A percentile compares a stretch with the other conserved stretches of the same genome.
These are phyloP conservation scores for Lentinula detonsa DNA, from an alignment of 768 basidiomycete genomes.

Conservation along the genomic window DNA sequence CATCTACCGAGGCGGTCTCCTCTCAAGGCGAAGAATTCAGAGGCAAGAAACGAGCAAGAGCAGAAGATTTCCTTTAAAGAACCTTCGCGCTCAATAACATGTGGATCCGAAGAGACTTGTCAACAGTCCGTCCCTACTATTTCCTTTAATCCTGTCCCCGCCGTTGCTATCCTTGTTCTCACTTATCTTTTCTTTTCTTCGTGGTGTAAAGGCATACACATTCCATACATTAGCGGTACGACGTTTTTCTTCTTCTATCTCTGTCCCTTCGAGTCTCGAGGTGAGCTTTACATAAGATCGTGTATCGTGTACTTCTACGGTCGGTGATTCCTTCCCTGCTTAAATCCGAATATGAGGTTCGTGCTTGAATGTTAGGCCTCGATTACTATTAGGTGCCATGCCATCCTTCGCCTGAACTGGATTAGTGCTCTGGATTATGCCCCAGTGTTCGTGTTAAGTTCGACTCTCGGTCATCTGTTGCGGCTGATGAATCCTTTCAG, in stretches of 20 bases:
- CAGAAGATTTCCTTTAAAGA: slow-evolving; percentile 75
- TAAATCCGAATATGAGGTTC: background rate
- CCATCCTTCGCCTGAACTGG: background rate
- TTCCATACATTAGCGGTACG: slow-evolving; percentile 1
- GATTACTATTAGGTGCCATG: background rate
- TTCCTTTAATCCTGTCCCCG: background rate
- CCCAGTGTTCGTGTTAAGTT: slow-evolving; percentile 1
- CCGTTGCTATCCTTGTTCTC: slow-evolving; percentile 1
- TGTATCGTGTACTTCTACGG: slow-evolving; percentile 7
- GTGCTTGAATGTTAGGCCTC: slow-evolving; percentile 2
- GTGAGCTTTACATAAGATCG: slow-evolving; percentile 5
- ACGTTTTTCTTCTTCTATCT: background rate
- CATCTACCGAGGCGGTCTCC: slow-evolving; percentile 27
- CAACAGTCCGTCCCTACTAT: slow-evolving; percentile 8
- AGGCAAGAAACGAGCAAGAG: slow-evolving; percentile 80
- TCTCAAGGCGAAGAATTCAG: slow-evolving; percentile 49
- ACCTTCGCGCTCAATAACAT: background rate
- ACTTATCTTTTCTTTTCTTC: background rate
- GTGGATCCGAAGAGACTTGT: background rate
- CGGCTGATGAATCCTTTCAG: background rate
- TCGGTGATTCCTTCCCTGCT: slow-evolving; percentile 1
- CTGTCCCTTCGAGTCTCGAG: background rate
- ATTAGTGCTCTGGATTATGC: background rate
- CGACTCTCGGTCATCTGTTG: slow-evolving; percentile 1
- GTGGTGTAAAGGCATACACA: background rate